Evolutionary conservation across 1,284 basidiomycete genomes (phyloP).

Genomic region (Erythrobasidium hasegawianum): DNA sequence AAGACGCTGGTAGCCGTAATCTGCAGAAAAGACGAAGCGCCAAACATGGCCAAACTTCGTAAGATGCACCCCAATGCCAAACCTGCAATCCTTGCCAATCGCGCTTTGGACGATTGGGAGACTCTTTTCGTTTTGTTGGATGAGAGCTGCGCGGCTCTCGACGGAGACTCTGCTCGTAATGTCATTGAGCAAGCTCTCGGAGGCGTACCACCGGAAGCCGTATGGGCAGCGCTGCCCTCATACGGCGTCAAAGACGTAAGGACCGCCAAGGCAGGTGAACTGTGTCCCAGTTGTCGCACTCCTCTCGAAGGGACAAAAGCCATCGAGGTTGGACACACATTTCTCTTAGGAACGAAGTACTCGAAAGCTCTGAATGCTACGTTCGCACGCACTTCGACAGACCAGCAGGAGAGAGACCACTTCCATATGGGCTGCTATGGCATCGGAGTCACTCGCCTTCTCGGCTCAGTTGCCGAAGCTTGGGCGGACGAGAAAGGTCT

Average conservation of each 20-base stretch:
- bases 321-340: conserved; percentile 51
- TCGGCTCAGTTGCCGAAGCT: conserved; percentile 47
- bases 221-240: conserved; percentile 36
- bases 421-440: conserved; percentile 52
- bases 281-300: conserved; percentile 38
- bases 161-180: conserved; percentile 30
- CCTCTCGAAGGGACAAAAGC: conserved; percentile 41
- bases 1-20: conserved; percentile 42
- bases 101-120: conserved; percentile 33
- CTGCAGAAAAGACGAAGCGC: conserved; percentile 25
- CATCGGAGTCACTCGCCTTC: conserved; percentile 48
- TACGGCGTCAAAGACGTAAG: conserved; percentile 30
- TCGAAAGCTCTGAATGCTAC: conserved; percentile 44
- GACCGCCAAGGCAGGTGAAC: conserved; percentile 39
- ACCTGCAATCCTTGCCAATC: background rate
- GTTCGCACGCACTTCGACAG: conserved; percentile 16
- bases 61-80: conserved; percentile 28
- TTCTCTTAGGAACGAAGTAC: conserved; percentile 49
- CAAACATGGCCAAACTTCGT: conserved; percentile 45
- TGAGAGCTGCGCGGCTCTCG: conserved; percentile 33
- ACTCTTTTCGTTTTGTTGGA: conserved; percentile 33
- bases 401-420: conserved; percentile 33
- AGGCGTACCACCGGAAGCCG: conserved; percentile 33
- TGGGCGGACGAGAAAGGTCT: conserved; percentile 40
- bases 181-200: conserved; percentile 9